Conservation (phyloP, 1,284 basidiomycete species). For the Neonothopanus nambi region DNA sequence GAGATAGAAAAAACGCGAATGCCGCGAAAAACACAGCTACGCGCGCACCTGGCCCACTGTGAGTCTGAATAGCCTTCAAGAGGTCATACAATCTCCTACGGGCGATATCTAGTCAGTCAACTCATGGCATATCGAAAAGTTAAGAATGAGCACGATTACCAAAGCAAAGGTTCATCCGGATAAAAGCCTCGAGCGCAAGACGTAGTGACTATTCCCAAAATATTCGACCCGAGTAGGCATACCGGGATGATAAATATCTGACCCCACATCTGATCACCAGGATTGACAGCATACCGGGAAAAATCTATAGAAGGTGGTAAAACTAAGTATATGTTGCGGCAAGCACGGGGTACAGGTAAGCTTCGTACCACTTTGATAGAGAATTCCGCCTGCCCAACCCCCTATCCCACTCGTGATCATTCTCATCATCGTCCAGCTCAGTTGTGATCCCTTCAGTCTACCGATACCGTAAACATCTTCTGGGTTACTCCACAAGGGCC, state of each 20-base stretch:
- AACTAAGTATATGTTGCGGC: neutral
- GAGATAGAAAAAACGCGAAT: constrained; percentile 31
- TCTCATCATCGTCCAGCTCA: constrained; percentile 34
- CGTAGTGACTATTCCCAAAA: constrained; percentile 31
- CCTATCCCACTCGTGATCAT: constrained; percentile 32
- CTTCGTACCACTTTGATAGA: constrained; percentile 32
- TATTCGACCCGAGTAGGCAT: constrained; percentile 32
- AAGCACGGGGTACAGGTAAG: neutral
- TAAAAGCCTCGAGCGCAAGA: constrained; percentile 33
- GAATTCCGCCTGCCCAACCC: constrained; percentile 33
- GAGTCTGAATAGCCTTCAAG: constrained; percentile 29
- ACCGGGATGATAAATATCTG: constrained; percentile 34
- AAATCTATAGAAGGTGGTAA: constrained; percentile 26
- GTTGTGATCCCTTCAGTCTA: constrained; percentile 23
- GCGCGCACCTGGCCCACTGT: constrained; percentile 27
- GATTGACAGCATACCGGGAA: constrained; percentile 31
- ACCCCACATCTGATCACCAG: constrained; percentile 32
- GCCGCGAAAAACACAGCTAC: constrained; percentile 34
- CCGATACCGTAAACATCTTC: constrained; percentile 29
- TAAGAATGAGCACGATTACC: constrained; percentile 15
- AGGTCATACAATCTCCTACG: constrained; percentile 31
- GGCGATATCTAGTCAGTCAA: neutral
- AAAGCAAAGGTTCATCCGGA: constrained; percentile 31
- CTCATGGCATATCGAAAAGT: neutral
- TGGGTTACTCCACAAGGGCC: constrained; percentile 30